These are phyloP conservation scores for Trichocladium antarcticum DNA, from an alignment of 495 filamentous ascomycete genomes.

Conservation along the genomic window DNA sequence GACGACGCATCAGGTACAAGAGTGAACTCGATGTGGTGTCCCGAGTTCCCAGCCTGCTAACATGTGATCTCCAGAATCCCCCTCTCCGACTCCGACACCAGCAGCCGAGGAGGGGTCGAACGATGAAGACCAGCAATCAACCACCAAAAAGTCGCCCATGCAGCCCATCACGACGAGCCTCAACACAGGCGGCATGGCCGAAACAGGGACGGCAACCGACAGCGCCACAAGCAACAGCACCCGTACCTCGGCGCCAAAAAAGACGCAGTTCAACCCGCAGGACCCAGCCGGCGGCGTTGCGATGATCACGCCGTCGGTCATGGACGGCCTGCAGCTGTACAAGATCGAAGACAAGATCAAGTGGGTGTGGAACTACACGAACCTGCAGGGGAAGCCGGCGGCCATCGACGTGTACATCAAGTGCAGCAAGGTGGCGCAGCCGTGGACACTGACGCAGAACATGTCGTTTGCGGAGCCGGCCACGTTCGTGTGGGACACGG, in stretches of 20 bases:
- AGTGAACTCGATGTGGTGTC: background rate
- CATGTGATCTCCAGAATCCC: slow-evolving; percentile 4
- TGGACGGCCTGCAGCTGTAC: slow-evolving; percentile 59
- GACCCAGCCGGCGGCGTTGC: slow-evolving; percentile 60
- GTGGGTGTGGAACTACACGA: slow-evolving; percentile 93
- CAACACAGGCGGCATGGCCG: slow-evolving; percentile 26
- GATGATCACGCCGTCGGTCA: slow-evolving; percentile 63
- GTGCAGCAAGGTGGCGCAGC: slow-evolving; percentile 44
- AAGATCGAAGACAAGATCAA: slow-evolving; percentile 80
- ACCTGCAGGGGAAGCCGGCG: slow-evolving; percentile 61
- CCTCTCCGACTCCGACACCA: slow-evolving; percentile 15
- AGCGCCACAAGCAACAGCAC: slow-evolving; percentile 17
- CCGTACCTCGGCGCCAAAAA: slow-evolving; percentile 30
- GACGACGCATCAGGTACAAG: slow-evolving; percentile 19
- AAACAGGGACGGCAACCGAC: slow-evolving; percentile 1
- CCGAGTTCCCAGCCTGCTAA: background rate
- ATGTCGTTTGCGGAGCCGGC: slow-evolving; percentile 39
- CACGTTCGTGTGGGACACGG: slow-evolving; percentile 66
- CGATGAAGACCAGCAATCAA: background rate
- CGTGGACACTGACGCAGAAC: slow-evolving; percentile 43
- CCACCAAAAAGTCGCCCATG: background rate
- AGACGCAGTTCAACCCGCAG: slow-evolving; percentile 46
- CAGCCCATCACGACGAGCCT: slow-evolving; percentile 17
- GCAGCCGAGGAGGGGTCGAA: slow-evolving; percentile 7
- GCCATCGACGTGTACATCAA: slow-evolving; percentile 73